phyloP scores from a whole-genome alignment of 768 basidiomycete genomes.

The Russula dissimulans region DNA sequence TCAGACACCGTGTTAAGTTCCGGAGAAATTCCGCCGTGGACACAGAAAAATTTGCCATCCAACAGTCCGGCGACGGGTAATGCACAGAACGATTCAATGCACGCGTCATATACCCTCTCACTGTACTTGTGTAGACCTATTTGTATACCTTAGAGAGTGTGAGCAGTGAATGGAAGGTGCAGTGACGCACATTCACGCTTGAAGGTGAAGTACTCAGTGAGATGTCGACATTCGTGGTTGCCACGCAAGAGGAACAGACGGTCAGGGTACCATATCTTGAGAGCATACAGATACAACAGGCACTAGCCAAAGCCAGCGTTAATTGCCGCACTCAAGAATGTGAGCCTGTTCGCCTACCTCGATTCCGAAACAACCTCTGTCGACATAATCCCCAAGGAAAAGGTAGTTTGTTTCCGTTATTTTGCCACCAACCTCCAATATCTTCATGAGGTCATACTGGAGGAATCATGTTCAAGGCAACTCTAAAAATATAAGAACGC shows the following conservation, averaged over 20 bases:
- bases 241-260: constrained; percentile 53
- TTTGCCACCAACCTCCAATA: constrained; percentile 88
- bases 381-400: constrained; percentile 93
- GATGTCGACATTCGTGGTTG: constrained; percentile 57
- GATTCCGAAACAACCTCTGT: constrained; percentile 82
- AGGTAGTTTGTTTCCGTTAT: constrained; percentile 75
- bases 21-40: constrained; percentile 93
- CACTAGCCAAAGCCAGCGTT: constrained; percentile 25
- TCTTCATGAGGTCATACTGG: constrained; percentile 94
- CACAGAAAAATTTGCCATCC: constrained; percentile 93
- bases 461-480: neutral
- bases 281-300: constrained; percentile 51
- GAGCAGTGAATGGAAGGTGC: neutral
- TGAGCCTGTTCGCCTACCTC: constrained; percentile 35
- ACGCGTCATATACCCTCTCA: constrained; percentile 79
- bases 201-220: constrained; percentile 77
- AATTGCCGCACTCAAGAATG: too few relatives aligned
- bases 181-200: constrained; percentile 79
- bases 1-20: constrained; percentile 75
- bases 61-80: constrained; percentile 88
- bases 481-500: neutral
- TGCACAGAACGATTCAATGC: constrained; percentile 81
- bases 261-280: constrained; percentile 56
- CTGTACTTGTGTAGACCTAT: constrained; percentile 89
- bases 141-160: neutral